A percentile compares a stretch with the other conserved stretches of the same genome.
Conservation (phyloP, 116 monocot species). For the Phalaenopsis hybrid region DNA sequence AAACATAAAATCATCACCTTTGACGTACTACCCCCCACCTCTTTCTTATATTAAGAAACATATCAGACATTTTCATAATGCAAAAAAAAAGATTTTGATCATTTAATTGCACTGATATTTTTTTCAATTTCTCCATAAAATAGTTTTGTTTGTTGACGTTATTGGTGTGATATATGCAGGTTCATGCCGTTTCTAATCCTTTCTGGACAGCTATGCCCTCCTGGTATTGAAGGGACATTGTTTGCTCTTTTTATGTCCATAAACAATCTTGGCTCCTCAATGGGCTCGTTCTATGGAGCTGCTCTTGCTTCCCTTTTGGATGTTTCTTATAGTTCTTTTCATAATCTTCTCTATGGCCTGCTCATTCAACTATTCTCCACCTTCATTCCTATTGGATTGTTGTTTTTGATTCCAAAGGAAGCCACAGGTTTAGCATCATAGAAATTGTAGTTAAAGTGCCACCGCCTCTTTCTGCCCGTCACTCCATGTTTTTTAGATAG, state of each 20-base stretch:
- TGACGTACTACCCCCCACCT: too few relatives aligned
- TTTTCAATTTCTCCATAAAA: too few relatives aligned
- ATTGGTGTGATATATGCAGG: conserved; percentile 26
- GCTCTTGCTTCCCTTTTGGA: conserved; percentile 53
- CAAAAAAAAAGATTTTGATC: too few relatives aligned
- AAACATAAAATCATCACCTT: too few relatives aligned
- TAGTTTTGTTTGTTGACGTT: neutral
- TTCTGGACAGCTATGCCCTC: conserved; percentile 77
- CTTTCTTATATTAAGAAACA: too few relatives aligned
- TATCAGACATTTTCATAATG: too few relatives aligned
- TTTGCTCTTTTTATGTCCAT: conserved; percentile 93
- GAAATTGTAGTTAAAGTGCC: neutral
- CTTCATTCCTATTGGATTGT: conserved; percentile 51
- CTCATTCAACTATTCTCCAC: conserved; percentile 38
- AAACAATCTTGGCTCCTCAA: conserved; percentile 59
- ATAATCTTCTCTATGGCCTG: conserved; percentile 51
- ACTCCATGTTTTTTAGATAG: neutral
- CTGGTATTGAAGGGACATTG: conserved; percentile 86
- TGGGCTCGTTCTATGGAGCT: conserved; percentile 68
- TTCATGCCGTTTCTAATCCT: conserved; percentile 85
- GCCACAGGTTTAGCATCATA: conserved; percentile 38
- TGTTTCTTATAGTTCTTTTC: conserved; percentile 51
- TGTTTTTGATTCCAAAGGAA: conserved; percentile 76
- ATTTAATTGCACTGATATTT: too few relatives aligned
- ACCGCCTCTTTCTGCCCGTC: neutral